phyloP scores from a whole-genome alignment of 345 rosid species.

The Salix exigua region DNA sequence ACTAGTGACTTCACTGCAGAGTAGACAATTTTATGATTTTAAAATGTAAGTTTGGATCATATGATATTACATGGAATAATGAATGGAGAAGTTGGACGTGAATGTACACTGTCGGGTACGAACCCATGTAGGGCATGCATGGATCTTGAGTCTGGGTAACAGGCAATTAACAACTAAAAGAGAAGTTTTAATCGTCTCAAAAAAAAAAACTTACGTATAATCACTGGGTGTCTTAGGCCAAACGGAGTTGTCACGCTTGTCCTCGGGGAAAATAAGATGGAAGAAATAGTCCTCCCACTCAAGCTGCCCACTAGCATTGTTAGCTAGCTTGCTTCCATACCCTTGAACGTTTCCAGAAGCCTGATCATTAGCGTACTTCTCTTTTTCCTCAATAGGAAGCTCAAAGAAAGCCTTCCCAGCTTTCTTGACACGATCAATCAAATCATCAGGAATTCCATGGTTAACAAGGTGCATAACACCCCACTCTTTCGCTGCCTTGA shows the following conservation, averaged over 20 bases:
- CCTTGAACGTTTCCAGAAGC: conserved; percentile 80
- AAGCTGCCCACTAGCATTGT: conserved; percentile 76
- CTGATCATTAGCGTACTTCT: conserved; percentile 82
- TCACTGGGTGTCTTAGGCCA: conserved; percentile 81
- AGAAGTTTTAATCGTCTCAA: neutral
- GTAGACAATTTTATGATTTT: neutral
- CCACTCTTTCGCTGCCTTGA: conserved; percentile 67
- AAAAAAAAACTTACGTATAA: conserved; percentile 53
- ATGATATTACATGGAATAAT: neutral
- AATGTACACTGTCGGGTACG: neutral
- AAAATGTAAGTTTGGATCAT: neutral
- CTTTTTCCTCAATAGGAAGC: conserved; percentile 77
- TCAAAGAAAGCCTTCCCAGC: conserved; percentile 60
- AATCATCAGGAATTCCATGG: conserved; percentile 65
- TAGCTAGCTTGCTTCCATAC: conserved; percentile 92
- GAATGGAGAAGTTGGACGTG: neutral
- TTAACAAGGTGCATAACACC: conserved; percentile 95
- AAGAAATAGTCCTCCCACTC: conserved; percentile 98
- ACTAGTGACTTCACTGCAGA: conserved; percentile 59
- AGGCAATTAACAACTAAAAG: neutral
- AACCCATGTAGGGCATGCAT: neutral
- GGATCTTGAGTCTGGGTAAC: neutral
- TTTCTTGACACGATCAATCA: conserved; percentile 59
- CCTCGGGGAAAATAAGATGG: conserved; percentile 77
- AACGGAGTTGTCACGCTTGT: conserved; percentile 66